Base-by-base conservation (phyloP, 2,329 filamentous ascomycete genomes). In the Verticillium tricorpus region DNA sequence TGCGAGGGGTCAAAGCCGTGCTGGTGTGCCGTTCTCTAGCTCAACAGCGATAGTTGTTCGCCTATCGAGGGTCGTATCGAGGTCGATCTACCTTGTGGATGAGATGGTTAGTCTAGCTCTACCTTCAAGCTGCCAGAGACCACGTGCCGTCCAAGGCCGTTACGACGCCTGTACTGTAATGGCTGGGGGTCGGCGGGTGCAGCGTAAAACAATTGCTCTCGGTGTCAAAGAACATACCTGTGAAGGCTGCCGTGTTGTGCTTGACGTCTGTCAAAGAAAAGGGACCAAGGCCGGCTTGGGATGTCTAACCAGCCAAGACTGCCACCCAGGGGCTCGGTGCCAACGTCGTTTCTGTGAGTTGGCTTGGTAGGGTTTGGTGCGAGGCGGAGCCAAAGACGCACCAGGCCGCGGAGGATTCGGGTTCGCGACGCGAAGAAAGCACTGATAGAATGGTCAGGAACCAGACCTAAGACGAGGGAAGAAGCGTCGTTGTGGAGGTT, bases 401-500 rank as follows among this genome's bases (percentile, higher is more conserved):
- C 19, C 45, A 52, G 19, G 45, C 12, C 45, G 45, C 45, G 45
- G 19, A 14, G 19, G 3, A 7, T 52, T 8, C 19, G 45, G 28
- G 9, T 22, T 52, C n/a, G 45, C 11, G 45, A 4, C 22, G 19
- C 9, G 19, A 45, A 52, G 45, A 19, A 52, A 22, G 45, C 19
- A 12, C 19, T 52, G 45, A 25, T 52, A 22, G 45, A 52, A 25
- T 25, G 45, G 45, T 22, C 25, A n/a, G n/a, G 19, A 9, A 52
- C 45, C 45, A 52, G 19, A 22, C 45, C 45, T 40, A 25, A 8
- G 45, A 22, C 45, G 45, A 25, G 28, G 45, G 12, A 52, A 52
- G 19, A 19, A 22, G n/a, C 8, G 45, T 68, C n/a, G 45, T 52
- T 52, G 45, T 67, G 68, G 70, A 72, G 66, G 73, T 71, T 69